Evolutionary conservation across 1,139 yeast genomes (phyloP).

Genomic region (Geotrichum macrosporum): DNA sequence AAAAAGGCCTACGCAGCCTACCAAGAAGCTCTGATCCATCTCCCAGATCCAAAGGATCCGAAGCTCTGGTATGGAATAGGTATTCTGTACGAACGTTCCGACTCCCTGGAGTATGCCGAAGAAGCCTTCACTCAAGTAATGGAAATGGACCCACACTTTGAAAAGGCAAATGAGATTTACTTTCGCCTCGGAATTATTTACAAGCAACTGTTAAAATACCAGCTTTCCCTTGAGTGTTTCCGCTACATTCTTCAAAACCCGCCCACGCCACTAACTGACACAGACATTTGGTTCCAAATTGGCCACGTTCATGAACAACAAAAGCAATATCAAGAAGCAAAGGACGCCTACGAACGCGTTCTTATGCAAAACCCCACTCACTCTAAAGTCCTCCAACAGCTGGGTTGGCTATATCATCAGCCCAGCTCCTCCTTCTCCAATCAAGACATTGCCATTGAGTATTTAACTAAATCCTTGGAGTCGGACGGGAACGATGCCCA

Average conservation of each 20-base stretch:
- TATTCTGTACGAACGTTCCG: slow-evolving; percentile 89
- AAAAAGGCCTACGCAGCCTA: slow-evolving; percentile 95
- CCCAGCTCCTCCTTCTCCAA: slow-evolving; percentile 68
- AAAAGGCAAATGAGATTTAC: slow-evolving; percentile 92
- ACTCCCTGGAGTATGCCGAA: slow-evolving; percentile 93
- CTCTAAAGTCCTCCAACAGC: slow-evolving; percentile 90
- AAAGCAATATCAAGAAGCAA: slow-evolving; percentile 85
- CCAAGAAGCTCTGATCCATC: slow-evolving; percentile 87
- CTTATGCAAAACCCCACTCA: slow-evolving; percentile 86
- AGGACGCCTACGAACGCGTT: slow-evolving; percentile 92
- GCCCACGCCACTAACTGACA: slow-evolving; percentile 91
- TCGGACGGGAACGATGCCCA: slow-evolving; percentile 90
- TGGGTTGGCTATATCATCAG: slow-evolving; percentile 93
- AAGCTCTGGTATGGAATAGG: slow-evolving; percentile 99
- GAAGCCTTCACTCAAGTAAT: slow-evolving; percentile 95
- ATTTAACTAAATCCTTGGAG: slow-evolving; percentile 80
- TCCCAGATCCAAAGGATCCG: slow-evolving; percentile 92
- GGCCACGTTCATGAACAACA: slow-evolving; percentile 94
- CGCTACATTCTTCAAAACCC: slow-evolving; percentile 86
- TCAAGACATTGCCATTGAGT: slow-evolving; percentile 75
- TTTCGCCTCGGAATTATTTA: slow-evolving; percentile 95
- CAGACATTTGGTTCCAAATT: slow-evolving; percentile 97
- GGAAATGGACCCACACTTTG: slow-evolving; percentile 93
- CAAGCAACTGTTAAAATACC: slow-evolving; percentile 86
- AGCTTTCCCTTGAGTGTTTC: slow-evolving; percentile 88